A percentile compares a stretch with the other conserved stretches of the same genome.
These are phyloP conservation scores for Fusarium sp. DNA, from an alignment of 2,329 filamentous ascomycete species.

Conservation along the genomic window DNA sequence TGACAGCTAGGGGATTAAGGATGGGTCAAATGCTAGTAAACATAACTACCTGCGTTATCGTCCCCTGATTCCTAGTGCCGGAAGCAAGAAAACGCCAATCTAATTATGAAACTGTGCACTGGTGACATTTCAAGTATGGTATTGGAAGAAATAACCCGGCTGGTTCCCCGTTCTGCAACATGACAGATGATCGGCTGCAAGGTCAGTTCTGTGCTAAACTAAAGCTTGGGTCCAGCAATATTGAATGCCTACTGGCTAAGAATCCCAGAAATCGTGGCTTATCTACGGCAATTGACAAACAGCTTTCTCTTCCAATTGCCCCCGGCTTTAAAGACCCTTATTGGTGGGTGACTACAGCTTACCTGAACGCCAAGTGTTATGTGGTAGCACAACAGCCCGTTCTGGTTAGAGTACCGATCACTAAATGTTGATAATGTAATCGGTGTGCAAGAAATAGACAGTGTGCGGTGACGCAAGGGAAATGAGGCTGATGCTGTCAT, in stretches of 20 bases:
- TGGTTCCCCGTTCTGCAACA: background rate
- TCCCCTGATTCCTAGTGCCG: background rate
- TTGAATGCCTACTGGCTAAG: background rate
- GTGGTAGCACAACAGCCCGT: background rate
- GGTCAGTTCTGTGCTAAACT: background rate
- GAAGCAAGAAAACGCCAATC: background rate
- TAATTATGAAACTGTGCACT: background rate
- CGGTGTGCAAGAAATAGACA: background rate
- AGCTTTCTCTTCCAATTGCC: background rate
- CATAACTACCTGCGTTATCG: background rate
- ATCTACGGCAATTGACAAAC: background rate
- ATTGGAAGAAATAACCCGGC: background rate
- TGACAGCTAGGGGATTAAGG: background rate
- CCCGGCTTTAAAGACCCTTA: background rate
- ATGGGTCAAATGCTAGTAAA: background rate
- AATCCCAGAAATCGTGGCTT: background rate
- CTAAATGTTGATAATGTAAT: background rate
- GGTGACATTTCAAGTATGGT: background rate
- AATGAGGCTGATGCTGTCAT: background rate
- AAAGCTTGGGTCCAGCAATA: background rate
- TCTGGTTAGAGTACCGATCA: background rate
- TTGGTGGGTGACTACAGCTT: background rate
- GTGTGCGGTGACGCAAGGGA: background rate
- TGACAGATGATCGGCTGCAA: background rate
- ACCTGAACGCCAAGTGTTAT: background rate